A percentile compares a stretch with the other conserved stretches of the same genome.
Evolutionary conservation across 805 yeast genomes (phyloP).

Genomic region (Starmerella floris): DNA sequence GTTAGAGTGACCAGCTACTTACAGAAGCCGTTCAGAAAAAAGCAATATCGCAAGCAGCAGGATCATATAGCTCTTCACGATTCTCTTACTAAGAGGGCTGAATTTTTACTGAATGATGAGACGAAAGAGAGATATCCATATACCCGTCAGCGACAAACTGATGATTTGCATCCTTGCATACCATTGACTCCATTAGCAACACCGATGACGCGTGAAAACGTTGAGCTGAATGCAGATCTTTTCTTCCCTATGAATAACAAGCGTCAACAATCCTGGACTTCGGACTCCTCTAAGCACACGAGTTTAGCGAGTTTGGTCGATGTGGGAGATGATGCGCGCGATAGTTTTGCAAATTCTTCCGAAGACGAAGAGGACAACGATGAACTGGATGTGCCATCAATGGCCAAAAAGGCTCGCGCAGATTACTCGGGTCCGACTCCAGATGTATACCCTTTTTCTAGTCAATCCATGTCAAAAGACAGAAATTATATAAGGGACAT

Average conservation of each 20-base stretch:
- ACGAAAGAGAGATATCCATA: conserved; percentile 8
- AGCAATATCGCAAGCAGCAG: conserved; percentile 43
- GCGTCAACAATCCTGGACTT: background rate
- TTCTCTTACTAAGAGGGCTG: conserved; percentile 67
- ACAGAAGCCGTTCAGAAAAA: conserved; percentile 37
- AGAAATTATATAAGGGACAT: conserved; percentile 2
- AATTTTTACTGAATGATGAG: conserved; percentile 42
- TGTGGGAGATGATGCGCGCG: background rate
- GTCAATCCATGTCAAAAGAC: conserved; percentile 1
- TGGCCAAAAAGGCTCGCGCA: background rate
- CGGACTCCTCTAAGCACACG: conserved; percentile 1
- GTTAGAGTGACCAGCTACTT: conserved; percentile 46
- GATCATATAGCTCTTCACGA: conserved; percentile 58
- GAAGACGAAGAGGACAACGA: background rate
- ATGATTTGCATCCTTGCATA: conserved; percentile 6
- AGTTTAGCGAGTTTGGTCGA: conserved; percentile 5
- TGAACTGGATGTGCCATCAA: background rate
- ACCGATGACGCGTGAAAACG: conserved; percentile 11
- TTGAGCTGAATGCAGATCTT: background rate
- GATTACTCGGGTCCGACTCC: background rate
- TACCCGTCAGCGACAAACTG: background rate
- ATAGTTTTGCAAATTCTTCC: background rate
- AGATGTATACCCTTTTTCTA: conserved; percentile 12
- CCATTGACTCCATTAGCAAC: conserved; percentile 13
- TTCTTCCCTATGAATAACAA: background rate